These are phyloP conservation scores for Arachis monticola DNA, from an alignment of 331 rosid species.

Conservation along the genomic window DNA sequence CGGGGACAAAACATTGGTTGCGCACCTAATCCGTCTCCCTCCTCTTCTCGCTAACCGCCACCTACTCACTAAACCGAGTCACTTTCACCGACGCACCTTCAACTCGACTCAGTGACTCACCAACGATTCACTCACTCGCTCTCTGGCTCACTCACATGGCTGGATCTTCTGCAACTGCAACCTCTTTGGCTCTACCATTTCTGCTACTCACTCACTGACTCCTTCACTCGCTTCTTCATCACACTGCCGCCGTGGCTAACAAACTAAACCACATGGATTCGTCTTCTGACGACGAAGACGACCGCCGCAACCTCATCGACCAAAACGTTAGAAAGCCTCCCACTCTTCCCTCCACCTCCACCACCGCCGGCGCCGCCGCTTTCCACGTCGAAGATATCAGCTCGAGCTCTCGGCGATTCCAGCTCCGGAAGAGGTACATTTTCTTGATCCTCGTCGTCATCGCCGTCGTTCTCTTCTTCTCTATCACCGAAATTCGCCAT, in stretches of 20 bases:
- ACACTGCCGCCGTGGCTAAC: slow-evolving; percentile 39
- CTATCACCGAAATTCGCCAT: slow-evolving; percentile 49
- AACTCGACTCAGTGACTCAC: not conserved
- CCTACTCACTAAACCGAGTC: slow-evolving; percentile 20
- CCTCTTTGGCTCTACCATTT: not conserved
- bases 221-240: not conserved
- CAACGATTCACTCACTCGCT: slow-evolving; percentile 33
- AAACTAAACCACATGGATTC: slow-evolving; percentile 56
- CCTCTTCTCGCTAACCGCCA: slow-evolving; percentile 1
- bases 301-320: slow-evolving; percentile 67
- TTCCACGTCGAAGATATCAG: slow-evolving; percentile 60
- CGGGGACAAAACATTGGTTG: too few species aligned
- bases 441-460: slow-evolving; percentile 49
- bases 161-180: too few species aligned
- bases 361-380: slow-evolving; percentile 36
- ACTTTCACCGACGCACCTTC: not conserved
- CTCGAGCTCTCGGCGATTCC: slow-evolving; percentile 42
- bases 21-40: too few species aligned
- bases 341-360: slow-evolving; percentile 40
- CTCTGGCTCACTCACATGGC: not conserved
- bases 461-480: slow-evolving; percentile 54
- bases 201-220: slow-evolving; percentile 9
- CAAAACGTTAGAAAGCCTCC: slow-evolving; percentile 64
- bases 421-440: slow-evolving; percentile 55
- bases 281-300: slow-evolving; percentile 88